Conservation (phyloP, 176 grass and related monocot species). For the Hyparrhenia diplandra region DNA sequence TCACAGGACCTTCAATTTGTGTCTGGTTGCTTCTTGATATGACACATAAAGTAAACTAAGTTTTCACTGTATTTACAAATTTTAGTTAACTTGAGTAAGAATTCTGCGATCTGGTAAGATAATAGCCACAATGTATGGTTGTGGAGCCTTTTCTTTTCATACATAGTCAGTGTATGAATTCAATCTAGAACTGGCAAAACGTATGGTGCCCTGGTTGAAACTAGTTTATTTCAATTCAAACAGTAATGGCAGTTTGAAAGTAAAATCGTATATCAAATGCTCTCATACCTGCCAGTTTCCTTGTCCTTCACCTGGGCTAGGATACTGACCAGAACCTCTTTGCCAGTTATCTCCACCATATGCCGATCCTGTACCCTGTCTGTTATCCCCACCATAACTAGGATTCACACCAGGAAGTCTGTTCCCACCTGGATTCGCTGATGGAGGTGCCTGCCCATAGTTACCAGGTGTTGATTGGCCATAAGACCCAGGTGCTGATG, state of each 20-base stretch:
- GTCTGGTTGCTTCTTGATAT: background rate
- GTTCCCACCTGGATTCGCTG: constrained; percentile 19
- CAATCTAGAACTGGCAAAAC: background rate
- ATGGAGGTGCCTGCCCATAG: constrained; percentile 31
- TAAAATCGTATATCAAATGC: background rate
- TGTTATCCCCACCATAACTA: constrained; percentile 38
- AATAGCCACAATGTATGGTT: background rate
- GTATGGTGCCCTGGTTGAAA: background rate
- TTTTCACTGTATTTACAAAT: background rate
- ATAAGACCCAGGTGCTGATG: constrained; percentile 5
- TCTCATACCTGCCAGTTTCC: constrained; percentile 59
- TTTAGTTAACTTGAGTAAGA: background rate
- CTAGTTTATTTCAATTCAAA: background rate
- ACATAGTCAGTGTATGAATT: too few relatives aligned
- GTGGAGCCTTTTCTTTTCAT: background rate
- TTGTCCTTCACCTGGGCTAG: constrained; percentile 41
- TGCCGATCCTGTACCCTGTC: constrained; percentile 8
- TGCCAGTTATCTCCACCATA: constrained; percentile 42
- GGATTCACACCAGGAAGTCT: constrained; percentile 11
- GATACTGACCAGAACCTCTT: constrained; percentile 20
- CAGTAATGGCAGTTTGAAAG: background rate
- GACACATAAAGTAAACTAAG: background rate
- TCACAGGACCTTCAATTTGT: background rate
- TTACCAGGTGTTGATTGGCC: constrained; percentile 13
- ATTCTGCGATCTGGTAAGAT: background rate